Evolutionary conservation across 2,329 filamentous ascomycete genomes (phyloP), one percentile per base, ranked within the genome.

Genomic region (Aureobasidium leucospermi): DNA sequence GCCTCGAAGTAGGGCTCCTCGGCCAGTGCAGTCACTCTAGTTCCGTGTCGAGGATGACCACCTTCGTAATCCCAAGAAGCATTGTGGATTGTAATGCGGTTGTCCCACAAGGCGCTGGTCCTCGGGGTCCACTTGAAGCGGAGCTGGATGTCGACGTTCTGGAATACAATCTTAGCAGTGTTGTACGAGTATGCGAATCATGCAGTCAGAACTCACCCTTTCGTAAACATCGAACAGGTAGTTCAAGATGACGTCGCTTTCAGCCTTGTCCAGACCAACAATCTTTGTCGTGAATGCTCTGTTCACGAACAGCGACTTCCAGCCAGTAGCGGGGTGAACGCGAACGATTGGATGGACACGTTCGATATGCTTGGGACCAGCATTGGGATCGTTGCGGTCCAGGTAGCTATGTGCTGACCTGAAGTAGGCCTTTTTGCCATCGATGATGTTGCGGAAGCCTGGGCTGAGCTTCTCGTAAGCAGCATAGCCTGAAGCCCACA

Each of bases 391-490:
- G 4, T 84, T 75, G 7, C 85, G 82, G 70, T 88, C 85, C 0
- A 89, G 77, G 65, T 89, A 89, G 0, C 79, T 72, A 67, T 89
- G 86, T 0, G 86, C 83, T 5, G 83, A 87, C 7, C 76, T 74
- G 66, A 88, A 89, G 1, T 89, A 80, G 19, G 85, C 87, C 4
- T 79, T 71, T 60, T 78, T 80, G 6, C 86, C 86, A 65, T 89
- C 86, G 62, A 89, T 86, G 56, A 89, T 82, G 68, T 81, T 81
- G 42, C 86, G 84, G 73, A 90, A 89, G 2, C 76, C 81, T 0
- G 86, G 87, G 1, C 84, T 87, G 0, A 89, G 78, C 72, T 89
- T 89, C 71, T 88, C 85, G 65, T 90, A 90, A 0, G 86, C 86
- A 0, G 82, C 76, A 67, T 89, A 89, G 1, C 86, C 85, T 60